phyloP scores from a whole-genome alignment of 1,139 yeast species.

The Geotrichum citri-aurantii region DNA sequence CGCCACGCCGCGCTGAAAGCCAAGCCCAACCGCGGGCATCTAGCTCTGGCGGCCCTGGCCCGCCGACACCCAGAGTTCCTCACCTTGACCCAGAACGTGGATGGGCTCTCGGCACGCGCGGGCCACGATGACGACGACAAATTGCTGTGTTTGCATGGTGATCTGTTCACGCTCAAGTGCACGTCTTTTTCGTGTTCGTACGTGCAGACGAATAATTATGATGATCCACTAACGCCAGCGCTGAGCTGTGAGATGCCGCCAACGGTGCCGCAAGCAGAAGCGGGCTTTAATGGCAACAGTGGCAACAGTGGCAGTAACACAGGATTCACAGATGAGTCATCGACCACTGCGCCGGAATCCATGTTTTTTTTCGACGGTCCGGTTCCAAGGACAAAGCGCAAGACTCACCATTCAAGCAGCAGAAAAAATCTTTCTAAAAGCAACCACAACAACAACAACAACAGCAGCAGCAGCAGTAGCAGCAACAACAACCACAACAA shows the following conservation, averaged over 20 bases:
- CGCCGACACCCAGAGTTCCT: slow-evolving; percentile 39
- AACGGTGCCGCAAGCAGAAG: slow-evolving; percentile 23
- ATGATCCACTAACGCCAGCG: slow-evolving; percentile 59
- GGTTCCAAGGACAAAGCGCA: slow-evolving; percentile 1
- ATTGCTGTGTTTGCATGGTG: slow-evolving; percentile 71
- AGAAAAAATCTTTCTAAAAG: not conserved
- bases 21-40: slow-evolving; percentile 67
- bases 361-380: slow-evolving; percentile 10
- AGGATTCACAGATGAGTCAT: not conserved
- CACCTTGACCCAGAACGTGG: slow-evolving; percentile 78
- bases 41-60: slow-evolving; percentile 56
- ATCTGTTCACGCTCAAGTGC: slow-evolving; percentile 64
- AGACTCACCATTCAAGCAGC: not conserved
- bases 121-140: slow-evolving; percentile 50
- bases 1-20: slow-evolving; percentile 60
- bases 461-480: not conserved
- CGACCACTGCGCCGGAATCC: slow-evolving; percentile 9
- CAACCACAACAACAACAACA: not conserved
- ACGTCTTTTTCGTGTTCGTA: slow-evolving; percentile 70
- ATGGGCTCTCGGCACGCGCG: slow-evolving; percentile 64
- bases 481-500: not conserved
- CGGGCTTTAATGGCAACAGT: slow-evolving; percentile 29
- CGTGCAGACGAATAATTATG: slow-evolving; percentile 46
- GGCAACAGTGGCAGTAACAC: not conserved
- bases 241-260: slow-evolving; percentile 40